phyloP scores from a whole-genome alignment of 1,139 yeast species.

The Lodderomyces beijingensis region DNA sequence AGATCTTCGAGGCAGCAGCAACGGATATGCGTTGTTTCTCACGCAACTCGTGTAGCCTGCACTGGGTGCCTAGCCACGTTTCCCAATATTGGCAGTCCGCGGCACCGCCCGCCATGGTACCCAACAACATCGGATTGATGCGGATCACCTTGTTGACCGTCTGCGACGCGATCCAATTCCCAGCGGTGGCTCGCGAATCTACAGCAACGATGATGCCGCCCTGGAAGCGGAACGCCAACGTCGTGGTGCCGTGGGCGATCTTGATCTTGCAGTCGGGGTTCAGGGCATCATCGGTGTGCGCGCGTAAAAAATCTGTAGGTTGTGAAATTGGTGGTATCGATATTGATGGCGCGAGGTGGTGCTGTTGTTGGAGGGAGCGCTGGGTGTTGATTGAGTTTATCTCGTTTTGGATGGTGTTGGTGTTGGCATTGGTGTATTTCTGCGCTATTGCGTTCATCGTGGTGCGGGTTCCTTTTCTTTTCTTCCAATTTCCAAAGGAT shows the following conservation, averaged over 20 bases:
- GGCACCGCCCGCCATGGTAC: constrained; percentile 99
- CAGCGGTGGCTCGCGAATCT: constrained; percentile 98
- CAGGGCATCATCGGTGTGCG: constrained; percentile 93
- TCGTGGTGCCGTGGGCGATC: constrained; percentile 98
- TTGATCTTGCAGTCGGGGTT: constrained; percentile 95
- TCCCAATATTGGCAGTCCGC: constrained; percentile 99
- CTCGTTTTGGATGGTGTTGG: constrained; percentile 27
- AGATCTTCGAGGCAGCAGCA: constrained; percentile 94
- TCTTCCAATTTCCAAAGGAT: too few relatives aligned
- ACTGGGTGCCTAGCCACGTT: constrained; percentile 96
- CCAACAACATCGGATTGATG: constrained; percentile 89
- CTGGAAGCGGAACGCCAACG: constrained; percentile 91
- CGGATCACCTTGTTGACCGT: constrained; percentile 96
- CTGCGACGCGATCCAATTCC: constrained; percentile 97
- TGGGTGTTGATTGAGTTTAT: constrained; percentile 23
- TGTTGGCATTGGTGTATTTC: constrained; percentile 32
- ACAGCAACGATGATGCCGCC: constrained; percentile 97
- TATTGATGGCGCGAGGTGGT: constrained; percentile 59
- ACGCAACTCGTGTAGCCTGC: constrained; percentile 90
- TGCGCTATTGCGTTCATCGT: constrained; percentile 41
- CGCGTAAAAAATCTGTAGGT: constrained; percentile 92
- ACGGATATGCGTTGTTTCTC: constrained; percentile 94
- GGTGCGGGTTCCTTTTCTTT: too few relatives aligned
- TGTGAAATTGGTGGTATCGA: constrained; percentile 80
- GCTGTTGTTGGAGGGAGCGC: constrained; percentile 20